A percentile compares a stretch with the other conserved stretches of the same genome.
Evolutionary conservation across 257 asterid species (phyloP).

Genomic region (Ajuga chamaepitys): DNA sequence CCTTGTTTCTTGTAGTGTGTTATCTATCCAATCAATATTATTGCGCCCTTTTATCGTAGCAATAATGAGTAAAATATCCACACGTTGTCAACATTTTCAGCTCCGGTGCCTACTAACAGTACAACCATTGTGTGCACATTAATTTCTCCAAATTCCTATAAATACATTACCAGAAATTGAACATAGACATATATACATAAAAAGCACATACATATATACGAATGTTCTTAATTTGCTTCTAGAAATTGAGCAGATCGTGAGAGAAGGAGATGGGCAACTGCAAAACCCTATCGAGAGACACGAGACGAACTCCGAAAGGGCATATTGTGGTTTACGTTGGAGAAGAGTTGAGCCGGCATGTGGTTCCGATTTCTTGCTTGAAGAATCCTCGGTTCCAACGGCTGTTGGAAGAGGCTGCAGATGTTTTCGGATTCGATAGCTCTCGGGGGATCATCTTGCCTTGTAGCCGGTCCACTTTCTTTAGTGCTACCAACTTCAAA

Average conservation of each 20-base stretch:
- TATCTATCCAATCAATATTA: too few relatives aligned
- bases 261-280: constrained; percentile 12
- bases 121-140: not conserved
- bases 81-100: constrained; percentile 27
- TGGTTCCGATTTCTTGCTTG: constrained; percentile 46
- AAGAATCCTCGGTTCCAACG: constrained; percentile 37
- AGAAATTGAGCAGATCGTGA: not conserved
- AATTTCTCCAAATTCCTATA: constrained; percentile 1
- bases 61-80: too few relatives aligned
- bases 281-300: not conserved
- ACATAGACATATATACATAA: too few relatives aligned
- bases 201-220: too few relatives aligned
- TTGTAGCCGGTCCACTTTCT: constrained; percentile 42
- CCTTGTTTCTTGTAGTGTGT: too few relatives aligned
- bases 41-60: too few relatives aligned
- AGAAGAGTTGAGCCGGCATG: constrained; percentile 33
- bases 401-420: constrained; percentile 52
- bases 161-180: not conserved
- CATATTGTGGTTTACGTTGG: constrained; percentile 69
- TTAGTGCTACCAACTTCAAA: constrained; percentile 4
- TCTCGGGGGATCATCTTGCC: constrained; percentile 49
- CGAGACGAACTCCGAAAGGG: constrained; percentile 41
- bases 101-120: constrained; percentile 13
- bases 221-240: too few relatives aligned
- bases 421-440: constrained; percentile 39